Evolutionary conservation across 106 monocot genomes (phyloP).

Genomic region (Platanthera guangdongensis): DNA sequence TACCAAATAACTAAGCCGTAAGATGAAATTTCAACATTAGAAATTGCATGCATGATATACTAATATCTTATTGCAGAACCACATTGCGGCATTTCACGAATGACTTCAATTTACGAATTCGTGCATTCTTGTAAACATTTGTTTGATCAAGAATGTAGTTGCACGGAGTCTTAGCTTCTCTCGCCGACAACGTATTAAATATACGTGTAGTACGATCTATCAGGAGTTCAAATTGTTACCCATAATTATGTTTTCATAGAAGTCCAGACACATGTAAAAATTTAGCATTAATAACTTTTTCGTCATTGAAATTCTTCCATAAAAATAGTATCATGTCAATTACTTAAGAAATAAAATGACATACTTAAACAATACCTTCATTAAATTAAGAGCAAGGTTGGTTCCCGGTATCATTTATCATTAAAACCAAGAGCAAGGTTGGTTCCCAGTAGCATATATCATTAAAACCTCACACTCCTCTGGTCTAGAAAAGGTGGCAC

Average conservation of each 20-base stretch:
- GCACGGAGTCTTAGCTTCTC: constrained; percentile 45
- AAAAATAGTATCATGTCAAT: neutral
- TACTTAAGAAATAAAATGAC: neutral
- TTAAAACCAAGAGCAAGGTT: no score
- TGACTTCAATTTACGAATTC: no score
- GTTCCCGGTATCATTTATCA: constrained; percentile 66
- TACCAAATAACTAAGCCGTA: neutral
- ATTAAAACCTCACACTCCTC: constrained; percentile 52
- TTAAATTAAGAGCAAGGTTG: constrained; percentile 58
- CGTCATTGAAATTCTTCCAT: constrained; percentile 2
- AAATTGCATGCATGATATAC: neutral
- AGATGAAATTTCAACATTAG: neutral
- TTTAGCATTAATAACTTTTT: neutral
- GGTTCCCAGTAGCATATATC: no score
- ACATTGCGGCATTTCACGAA: no score
- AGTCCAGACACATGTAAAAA: constrained; percentile 52
- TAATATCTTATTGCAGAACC: no score
- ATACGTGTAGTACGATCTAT: constrained; percentile 60
- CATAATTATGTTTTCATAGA: constrained; percentile 54
- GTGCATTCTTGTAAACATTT: no score
- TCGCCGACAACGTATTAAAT: constrained; percentile 53
- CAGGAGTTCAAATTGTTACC: constrained; percentile 62
- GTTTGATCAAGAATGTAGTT: no score
- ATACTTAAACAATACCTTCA: constrained; percentile 43
- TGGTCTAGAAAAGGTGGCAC: constrained; percentile 30